Evolutionary conservation across 1,284 basidiomycete species (phyloP).

Genomic region (Amylostereum chailletii): DNA sequence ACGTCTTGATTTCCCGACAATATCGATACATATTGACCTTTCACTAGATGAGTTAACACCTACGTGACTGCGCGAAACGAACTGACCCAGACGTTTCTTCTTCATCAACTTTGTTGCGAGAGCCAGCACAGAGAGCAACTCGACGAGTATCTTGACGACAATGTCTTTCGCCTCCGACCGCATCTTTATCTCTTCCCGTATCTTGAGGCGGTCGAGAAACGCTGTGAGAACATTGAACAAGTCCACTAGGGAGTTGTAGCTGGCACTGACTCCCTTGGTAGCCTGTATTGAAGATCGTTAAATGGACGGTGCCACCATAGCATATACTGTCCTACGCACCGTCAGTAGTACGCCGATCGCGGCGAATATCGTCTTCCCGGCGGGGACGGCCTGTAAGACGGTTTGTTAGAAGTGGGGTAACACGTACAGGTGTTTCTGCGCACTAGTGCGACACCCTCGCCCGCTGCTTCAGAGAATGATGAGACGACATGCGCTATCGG

Average conservation of each 20-base stretch:
- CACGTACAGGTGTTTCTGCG: not conserved
- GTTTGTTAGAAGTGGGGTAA: not conserved
- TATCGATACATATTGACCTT: not conserved
- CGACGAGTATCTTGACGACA: not conserved
- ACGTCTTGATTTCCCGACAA: not conserved
- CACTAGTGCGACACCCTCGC: not conserved
- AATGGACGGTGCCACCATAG: not conserved
- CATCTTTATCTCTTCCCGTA: not conserved
- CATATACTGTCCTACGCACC: not conserved
- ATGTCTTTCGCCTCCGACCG: not conserved
- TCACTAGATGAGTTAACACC: not conserved
- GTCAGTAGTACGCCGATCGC: not conserved
- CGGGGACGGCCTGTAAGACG: not conserved
- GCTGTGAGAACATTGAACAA: not conserved
- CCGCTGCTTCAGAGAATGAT: not conserved
- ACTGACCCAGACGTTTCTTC: not conserved
- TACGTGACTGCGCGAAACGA: not conserved
- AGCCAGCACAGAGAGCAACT: not conserved
- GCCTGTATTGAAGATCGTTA: not conserved
- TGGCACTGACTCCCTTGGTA: not conserved
- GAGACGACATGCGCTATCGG: not conserved
- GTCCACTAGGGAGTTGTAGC: not conserved
- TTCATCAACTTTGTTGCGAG: not conserved
- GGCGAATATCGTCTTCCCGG: not conserved
- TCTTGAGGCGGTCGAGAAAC: not conserved